phyloP scores from a whole-genome alignment of 129 eudicot genomes.

The Artemisia tridentata region DNA sequence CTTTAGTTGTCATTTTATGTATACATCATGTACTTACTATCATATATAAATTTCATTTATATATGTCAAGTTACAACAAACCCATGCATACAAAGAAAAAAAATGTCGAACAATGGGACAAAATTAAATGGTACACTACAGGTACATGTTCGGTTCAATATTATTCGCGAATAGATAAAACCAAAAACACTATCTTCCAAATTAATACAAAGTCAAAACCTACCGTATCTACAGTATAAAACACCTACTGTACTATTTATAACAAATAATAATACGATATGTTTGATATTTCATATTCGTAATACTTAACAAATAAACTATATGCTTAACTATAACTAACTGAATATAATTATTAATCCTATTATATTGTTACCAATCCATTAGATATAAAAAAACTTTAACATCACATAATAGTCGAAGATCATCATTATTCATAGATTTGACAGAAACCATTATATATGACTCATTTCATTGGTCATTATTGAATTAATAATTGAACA shows the following conservation, averaged over 20 bases:
- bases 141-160: background rate
- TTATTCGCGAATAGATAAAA: background rate
- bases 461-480: background rate
- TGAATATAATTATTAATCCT: background rate
- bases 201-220: slow-evolving; percentile 9
- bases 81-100: background rate
- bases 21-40: background rate
- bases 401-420: no score
- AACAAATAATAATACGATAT: background rate
- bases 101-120: background rate
- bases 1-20: slow-evolving; percentile 24
- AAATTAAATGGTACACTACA: background rate
- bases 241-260: background rate
- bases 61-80: no score
- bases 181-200: background rate
- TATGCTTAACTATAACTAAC: background rate
- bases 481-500: background rate
- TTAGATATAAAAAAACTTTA: no score
- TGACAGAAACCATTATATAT: no score
- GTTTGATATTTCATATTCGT: background rate
- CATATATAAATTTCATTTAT: no score
- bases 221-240: background rate
- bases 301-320: background rate
- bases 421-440: no score
- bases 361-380: no score